Evolutionary conservation across 1,139 yeast genomes (phyloP), one percentile per base, ranked within the genome.

Genomic region (Saccharomycopsis crataegensis): DNA sequence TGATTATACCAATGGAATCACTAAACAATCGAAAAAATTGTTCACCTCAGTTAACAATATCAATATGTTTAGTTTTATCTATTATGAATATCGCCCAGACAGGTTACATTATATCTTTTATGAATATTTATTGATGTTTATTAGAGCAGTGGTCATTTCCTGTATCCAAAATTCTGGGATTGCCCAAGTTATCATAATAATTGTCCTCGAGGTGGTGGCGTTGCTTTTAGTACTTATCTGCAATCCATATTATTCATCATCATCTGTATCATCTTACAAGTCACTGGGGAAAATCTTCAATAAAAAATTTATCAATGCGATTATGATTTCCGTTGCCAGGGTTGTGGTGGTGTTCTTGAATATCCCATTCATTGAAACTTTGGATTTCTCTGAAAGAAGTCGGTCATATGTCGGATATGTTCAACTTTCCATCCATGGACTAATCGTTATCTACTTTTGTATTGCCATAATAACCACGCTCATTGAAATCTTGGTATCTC

Each of bases 1-100:
- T 4, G 28, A 22, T 22, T 22, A 22, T 4, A 22, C 28, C 28
- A 22, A 22, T 22, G 28, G 28, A 22, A 22, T 22, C 14, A 40
- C 9, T 40, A 40, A 12, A 14, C 9, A 40, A 33, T 42, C 53
- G n/a, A 58, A 59, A 17, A 66, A 66, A 56, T 61, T 79, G 4
- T 79, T 78, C 60, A 73, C 80, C 1, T 77, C 80, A 1, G 68
- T 77, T 53, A 73, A 69, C 55, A 67, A 73, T 2, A 72, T 79
- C 48, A 67, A 78, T 53, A 57, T 72, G 1, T 79, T 82, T 82
- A 72, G 76, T 3, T 68, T 68, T 49, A 62, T 70, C 32, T 79
- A 78, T 62, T 70, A 72, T 56, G 68, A 69, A 37, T 76, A 73
- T 60, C 70, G 71, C 33, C 82, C 83, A 1, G 64, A 69, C 32